Evolutionary conservation across 2,329 filamentous ascomycete species (phyloP), one percentile per base, ranked within the genome.

Genomic region (Ophiostoma angusticollis): DNA sequence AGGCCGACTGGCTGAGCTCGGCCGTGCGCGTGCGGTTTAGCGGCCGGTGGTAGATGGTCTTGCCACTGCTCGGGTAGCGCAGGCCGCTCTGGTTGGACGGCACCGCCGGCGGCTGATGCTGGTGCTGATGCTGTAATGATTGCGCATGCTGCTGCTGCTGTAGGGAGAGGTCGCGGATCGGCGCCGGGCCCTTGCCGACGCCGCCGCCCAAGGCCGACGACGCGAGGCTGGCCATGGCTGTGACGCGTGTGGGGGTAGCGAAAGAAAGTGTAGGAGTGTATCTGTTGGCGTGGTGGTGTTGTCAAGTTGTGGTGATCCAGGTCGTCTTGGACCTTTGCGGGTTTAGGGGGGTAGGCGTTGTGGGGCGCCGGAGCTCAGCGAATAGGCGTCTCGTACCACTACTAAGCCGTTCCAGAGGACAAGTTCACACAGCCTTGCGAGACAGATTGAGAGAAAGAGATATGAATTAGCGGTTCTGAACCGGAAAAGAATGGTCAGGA

Each of bases 31-130:
- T 81, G 47, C 91, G 82, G 62, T 95, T 95, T 45, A 96, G 69
- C 45, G 93, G 86, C 40, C 91, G 76, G 67, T 95, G 86, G 67
- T 96, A 98, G 65, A 98, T 96, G 48, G 86, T 94, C 66, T 96
- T 96, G 65, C 86, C 85, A 59, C 78, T 93, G 41, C 84, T 84
- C 34, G 91, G 89, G 54, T 93, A 84, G 50, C 86, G 83, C 45
- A 98, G 78, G 19, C 83, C 79, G 24, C 69, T 58, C 48, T 69
- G 60, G 28, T 77, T 58, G 47, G 69, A 60, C 40, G 63, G 67
- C 55, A 30, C 68, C 12, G 22, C 66, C 49, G 35, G 21, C 16
- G 9, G 9, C n/a, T 6, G 14, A 11, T 29, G 33, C 8, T 32
- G 32, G 9, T 27, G 37, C 16, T 22, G 33, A 13, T 9, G 12